Conservation (phyloP, 169 alveolate species). For the Plasmodium billcollinsi region DNA sequence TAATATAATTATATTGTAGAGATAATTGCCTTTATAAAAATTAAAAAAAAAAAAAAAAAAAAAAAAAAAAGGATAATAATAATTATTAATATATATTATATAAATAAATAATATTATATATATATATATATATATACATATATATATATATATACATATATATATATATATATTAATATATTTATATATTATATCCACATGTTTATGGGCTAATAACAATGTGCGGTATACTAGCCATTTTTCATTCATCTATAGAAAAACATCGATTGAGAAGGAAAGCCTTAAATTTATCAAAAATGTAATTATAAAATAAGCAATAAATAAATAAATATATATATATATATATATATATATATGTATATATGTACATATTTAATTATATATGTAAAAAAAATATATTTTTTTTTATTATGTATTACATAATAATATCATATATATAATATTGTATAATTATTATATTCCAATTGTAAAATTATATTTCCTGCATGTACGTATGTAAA, state of each 20-base stretch:
- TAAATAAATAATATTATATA: no score
- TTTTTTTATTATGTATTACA: no score
- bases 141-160: no score
- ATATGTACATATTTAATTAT: background rate
- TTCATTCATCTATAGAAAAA: constrained; percentile 60
- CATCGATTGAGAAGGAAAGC: constrained; percentile 68
- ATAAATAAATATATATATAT: background rate
- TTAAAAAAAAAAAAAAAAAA: constrained; percentile 3
- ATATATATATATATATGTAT: background rate
- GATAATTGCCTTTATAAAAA: background rate
- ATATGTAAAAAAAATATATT: background rate
- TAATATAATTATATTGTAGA: background rate
- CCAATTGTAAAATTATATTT: no score
- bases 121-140: background rate
- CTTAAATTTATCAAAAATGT: constrained; percentile 46
- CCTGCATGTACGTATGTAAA: no score
- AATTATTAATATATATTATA: background rate
- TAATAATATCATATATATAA: no score
- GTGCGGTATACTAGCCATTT: constrained; percentile 74
- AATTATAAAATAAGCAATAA: background rate
- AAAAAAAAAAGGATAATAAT: constrained; percentile 6
- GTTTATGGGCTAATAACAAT: background rate
- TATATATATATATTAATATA: no score
- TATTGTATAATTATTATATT: no score
- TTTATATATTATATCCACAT: background rate